Percentiles rank a stretch among this genome's conserved stretches.
These are phyloP conservation scores for Phoenix roebelenii DNA, from an alignment of 176 grass and related monocot genomes.

Conservation along the genomic window DNA sequence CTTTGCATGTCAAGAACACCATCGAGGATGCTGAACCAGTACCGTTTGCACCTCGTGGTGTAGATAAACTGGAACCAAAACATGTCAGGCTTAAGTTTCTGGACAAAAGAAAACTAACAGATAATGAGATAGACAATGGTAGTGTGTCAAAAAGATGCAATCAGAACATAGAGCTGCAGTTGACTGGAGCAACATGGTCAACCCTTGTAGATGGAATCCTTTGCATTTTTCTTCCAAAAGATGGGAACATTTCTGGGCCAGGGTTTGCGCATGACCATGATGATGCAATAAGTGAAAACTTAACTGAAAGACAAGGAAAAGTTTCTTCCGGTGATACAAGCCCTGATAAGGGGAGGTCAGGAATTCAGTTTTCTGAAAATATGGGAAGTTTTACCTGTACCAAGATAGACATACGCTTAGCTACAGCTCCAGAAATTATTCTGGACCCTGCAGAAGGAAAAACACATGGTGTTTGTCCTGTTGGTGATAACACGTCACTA, in stretches of 20 bases:
- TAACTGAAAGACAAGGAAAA: neutral
- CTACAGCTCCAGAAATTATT: conserved; percentile 31
- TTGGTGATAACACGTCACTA: conserved; percentile 29
- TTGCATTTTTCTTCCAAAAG: conserved; percentile 25
- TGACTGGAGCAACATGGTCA: conserved; percentile 64
- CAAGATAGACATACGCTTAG: conserved; percentile 44
- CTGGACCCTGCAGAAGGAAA: conserved; percentile 39
- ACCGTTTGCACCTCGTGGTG: conserved; percentile 58
- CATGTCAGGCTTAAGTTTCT: conserved; percentile 68
- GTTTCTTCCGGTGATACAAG: conserved; percentile 7
- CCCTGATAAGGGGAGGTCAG: conserved; percentile 12
- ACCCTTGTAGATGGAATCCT: conserved; percentile 51
- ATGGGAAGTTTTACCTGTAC: conserved; percentile 23
- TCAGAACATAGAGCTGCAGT: conserved; percentile 44
- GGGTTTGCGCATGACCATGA: conserved; percentile 4
- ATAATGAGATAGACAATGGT: conserved; percentile 31
- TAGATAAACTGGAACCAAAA: conserved; percentile 75
- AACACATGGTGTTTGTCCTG: conserved; percentile 33
- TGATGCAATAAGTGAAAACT: conserved; percentile 24
- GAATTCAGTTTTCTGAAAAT: conserved; percentile 11
- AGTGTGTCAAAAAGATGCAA: conserved; percentile 37
- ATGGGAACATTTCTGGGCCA: neutral
- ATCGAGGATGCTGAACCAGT: conserved; percentile 58
- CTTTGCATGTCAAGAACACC: conserved; percentile 75
- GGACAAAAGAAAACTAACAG: conserved; percentile 68